phyloP scores from a whole-genome alignment of 2,329 filamentous ascomycete species.

The Apiospora aurea region DNA sequence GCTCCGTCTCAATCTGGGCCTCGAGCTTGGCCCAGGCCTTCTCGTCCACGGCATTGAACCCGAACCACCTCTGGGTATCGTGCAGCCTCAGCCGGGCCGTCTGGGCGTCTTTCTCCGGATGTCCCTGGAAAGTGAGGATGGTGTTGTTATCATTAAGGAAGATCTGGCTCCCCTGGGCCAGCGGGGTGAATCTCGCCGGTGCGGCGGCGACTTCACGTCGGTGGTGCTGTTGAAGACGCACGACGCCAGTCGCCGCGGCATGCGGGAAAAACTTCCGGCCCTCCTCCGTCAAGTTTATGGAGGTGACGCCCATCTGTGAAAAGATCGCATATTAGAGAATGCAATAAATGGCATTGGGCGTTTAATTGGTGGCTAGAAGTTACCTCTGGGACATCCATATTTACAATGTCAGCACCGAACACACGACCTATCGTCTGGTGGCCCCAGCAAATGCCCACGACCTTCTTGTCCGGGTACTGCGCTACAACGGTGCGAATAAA shows the following conservation, averaged over 20 bases:
- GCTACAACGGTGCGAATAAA: constrained; percentile 46
- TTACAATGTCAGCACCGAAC: constrained; percentile 47
- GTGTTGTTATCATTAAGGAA: constrained; percentile 48
- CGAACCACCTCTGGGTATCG: constrained; percentile 47
- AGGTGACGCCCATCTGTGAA: constrained; percentile 25
- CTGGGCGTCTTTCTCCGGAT: constrained; percentile 51
- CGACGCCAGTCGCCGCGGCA: constrained; percentile 29
- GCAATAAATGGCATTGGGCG: not conserved
- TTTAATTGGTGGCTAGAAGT: constrained; percentile 8
- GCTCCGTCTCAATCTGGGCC: constrained; percentile 39
- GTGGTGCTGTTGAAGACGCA: constrained; percentile 51
- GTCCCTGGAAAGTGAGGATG: constrained; percentile 53
- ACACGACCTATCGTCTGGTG: constrained; percentile 51
- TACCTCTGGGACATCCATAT: constrained; percentile 48
- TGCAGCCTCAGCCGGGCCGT: constrained; percentile 48
- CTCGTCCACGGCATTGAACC: constrained; percentile 41
- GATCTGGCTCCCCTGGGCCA: constrained; percentile 47
- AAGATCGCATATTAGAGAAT: not conserved
- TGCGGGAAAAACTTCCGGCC: constrained; percentile 48
- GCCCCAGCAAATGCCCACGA: constrained; percentile 56
- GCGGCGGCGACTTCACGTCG: constrained; percentile 45
- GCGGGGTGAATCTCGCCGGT: constrained; percentile 43
- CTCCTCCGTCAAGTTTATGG: constrained; percentile 42
- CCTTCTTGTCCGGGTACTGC: constrained; percentile 41
- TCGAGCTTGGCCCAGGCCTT: constrained; percentile 39